Evolutionary conservation across 345 rosid species (phyloP).

Genomic region (Erodium maritimum): DNA sequence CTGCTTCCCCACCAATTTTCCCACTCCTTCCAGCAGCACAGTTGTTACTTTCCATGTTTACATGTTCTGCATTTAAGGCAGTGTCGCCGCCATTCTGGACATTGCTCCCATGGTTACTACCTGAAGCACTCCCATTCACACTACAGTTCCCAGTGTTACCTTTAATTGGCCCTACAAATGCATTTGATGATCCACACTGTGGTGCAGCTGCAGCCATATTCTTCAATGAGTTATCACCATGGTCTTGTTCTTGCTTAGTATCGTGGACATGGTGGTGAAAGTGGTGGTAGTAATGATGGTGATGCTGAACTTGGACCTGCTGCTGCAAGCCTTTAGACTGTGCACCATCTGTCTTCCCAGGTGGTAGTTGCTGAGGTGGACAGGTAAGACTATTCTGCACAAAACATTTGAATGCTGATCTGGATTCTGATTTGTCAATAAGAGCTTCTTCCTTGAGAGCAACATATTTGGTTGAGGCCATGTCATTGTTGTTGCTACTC

Average conservation of each 20-base stretch:
- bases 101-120: constrained; percentile 65
- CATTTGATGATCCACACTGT: constrained; percentile 42
- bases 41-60: constrained; percentile 40
- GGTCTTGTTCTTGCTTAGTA: constrained; percentile 12
- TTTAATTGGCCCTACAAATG: constrained; percentile 20
- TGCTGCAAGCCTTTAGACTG: constrained; percentile 16
- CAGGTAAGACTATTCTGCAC: constrained; percentile 17
- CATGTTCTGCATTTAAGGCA: constrained; percentile 33
- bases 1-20: constrained; percentile 18
- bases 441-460: constrained; percentile 30
- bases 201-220: constrained; percentile 24
- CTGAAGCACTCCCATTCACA: constrained; percentile 55
- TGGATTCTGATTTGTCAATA: constrained; percentile 22
- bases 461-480: constrained; percentile 33
- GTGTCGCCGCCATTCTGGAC: constrained; percentile 41
- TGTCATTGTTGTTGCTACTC: constrained; percentile 45
- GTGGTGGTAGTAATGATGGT: constrained; percentile 26
- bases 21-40: constrained; percentile 35
- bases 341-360: constrained; percentile 20
- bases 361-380: constrained; percentile 15
- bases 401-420: constrained; percentile 30
- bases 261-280: constrained; percentile 21
- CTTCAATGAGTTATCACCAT: constrained; percentile 22
- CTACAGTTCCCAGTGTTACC: constrained; percentile 38
- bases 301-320: constrained; percentile 23